Percentiles rank a stretch among this genome's conserved stretches.
phyloP scores from a whole-genome alignment of 257 asterid genomes.

The Solanum virginianum region DNA sequence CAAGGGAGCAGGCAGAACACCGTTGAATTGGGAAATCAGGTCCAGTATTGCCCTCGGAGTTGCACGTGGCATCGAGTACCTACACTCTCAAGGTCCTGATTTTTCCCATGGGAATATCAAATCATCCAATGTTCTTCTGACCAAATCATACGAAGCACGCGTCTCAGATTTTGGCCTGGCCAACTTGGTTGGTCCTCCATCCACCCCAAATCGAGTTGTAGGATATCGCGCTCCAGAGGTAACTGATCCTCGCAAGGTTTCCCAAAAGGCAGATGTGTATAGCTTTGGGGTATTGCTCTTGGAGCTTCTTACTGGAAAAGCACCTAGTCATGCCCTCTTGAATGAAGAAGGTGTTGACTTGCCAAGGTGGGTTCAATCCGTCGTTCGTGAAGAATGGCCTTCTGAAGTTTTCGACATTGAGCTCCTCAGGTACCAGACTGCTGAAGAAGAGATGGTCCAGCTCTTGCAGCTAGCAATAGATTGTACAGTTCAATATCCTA shows the following conservation, averaged over 20 bases:
- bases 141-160: conserved; percentile 47
- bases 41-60: conserved; percentile 64
- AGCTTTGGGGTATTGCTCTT: conserved; percentile 62
- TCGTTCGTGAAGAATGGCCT: conserved; percentile 71
- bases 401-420: conserved; percentile 73
- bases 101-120: conserved; percentile 73
- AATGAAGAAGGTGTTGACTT: conserved; percentile 81
- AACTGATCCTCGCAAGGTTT: conserved; percentile 62
- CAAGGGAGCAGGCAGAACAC: conserved; percentile 70
- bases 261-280: conserved; percentile 72
- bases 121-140: conserved; percentile 74
- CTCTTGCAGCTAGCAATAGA: conserved; percentile 73
- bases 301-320: conserved; percentile 81
- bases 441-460: conserved; percentile 77
- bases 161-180: conserved; percentile 72
- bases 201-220: conserved; percentile 55
- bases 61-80: conserved; percentile 63
- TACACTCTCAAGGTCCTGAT: conserved; percentile 46
- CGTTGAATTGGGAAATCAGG: conserved; percentile 66
- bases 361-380: conserved; percentile 82
- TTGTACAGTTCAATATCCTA: conserved; percentile 74
- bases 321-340: conserved; percentile 70
- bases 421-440: conserved; percentile 38
- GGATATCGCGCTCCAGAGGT: conserved; percentile 91
- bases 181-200: conserved; percentile 59